These are phyloP conservation scores for Corylus avellana DNA, from an alignment of 306 rosid genomes.

Conservation along the genomic window DNA sequence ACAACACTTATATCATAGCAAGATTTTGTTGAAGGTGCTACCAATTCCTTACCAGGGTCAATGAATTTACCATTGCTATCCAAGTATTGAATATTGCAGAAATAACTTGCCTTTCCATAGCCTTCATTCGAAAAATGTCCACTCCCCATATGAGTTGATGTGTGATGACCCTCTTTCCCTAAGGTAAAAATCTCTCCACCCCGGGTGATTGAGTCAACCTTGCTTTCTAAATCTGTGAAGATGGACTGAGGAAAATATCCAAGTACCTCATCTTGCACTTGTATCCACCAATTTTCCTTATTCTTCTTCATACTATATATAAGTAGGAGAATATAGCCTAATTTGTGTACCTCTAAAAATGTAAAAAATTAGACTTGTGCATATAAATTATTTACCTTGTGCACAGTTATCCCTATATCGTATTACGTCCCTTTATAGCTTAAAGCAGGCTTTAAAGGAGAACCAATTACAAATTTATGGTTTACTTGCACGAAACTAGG, in stretches of 20 bases:
- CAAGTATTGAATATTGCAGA: conserved; percentile 15
- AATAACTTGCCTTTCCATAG: conserved; percentile 20
- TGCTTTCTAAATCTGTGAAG: too few species aligned
- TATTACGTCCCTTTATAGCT: conserved; percentile 5
- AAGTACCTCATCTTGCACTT: not conserved
- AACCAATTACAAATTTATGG: conserved; percentile 5
- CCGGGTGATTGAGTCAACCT: not conserved
- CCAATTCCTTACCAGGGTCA: not conserved
- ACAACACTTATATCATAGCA: conserved; percentile 11
- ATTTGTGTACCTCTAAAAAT: too few species aligned
- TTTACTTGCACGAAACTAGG: conserved; percentile 4
- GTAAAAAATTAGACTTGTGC: too few species aligned
- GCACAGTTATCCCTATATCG: not conserved
- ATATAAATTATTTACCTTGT: conserved; percentile 16
- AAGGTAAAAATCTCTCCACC: conserved; percentile 29
- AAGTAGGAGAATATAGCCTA: not conserved
- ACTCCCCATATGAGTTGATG: conserved; percentile 38
- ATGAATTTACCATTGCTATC: not conserved
- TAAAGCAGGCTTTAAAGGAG: conserved; percentile 6
- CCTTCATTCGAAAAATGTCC: conserved; percentile 28
- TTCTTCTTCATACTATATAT: not conserved
- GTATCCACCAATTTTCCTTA: conserved; percentile 34
- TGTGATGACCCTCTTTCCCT: not conserved
- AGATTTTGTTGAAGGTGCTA: conserved; percentile 3
- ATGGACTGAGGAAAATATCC: conserved; percentile 39